A percentile compares a stretch with the other conserved stretches of the same genome.
Conservation (phyloP, 1,139 yeast species). For the Debaryomyces fabryi region DNA sequence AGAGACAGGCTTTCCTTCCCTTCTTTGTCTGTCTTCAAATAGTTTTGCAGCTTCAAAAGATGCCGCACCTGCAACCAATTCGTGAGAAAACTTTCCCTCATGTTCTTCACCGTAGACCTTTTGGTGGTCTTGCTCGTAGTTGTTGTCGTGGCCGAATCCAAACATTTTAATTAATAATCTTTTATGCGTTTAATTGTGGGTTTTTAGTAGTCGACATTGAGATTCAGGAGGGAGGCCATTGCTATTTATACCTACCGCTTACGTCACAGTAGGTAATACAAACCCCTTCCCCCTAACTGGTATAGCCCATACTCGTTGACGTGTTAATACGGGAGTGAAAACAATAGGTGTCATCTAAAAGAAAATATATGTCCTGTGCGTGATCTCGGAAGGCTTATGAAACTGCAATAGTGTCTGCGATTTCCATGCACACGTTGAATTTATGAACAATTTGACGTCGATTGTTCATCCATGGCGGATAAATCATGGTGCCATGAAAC, state of each 20-base stretch:
- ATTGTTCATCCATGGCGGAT: background rate
- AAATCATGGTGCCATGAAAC: background rate
- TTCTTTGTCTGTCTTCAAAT: slow-evolving; percentile 36
- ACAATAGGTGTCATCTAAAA: slow-evolving; percentile 2
- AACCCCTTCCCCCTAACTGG: background rate
- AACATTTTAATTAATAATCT: slow-evolving; percentile 16
- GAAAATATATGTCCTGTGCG: background rate
- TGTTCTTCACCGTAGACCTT: slow-evolving; percentile 33
- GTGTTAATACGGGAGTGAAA: background rate
- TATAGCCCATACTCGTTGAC: background rate
- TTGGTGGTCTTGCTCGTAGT: slow-evolving; percentile 45
- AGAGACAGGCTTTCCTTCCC: slow-evolving; percentile 35
- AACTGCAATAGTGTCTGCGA: background rate
- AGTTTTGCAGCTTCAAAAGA: slow-evolving; percentile 36
- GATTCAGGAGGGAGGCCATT: too few relatives aligned
- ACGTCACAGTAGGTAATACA: background rate
- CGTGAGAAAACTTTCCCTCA: slow-evolving; percentile 37
- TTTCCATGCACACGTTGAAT: background rate
- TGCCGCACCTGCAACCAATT: slow-evolving; percentile 38
- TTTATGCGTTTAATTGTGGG: background rate
- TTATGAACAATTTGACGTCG: background rate
- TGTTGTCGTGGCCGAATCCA: slow-evolving; percentile 34
- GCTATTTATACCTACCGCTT: background rate
- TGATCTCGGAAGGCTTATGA: background rate
- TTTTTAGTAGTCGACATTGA: too few relatives aligned